Conservation (phyloP, 2,329 filamentous ascomycete genomes). For the Hypoxylon sp. region DNA sequence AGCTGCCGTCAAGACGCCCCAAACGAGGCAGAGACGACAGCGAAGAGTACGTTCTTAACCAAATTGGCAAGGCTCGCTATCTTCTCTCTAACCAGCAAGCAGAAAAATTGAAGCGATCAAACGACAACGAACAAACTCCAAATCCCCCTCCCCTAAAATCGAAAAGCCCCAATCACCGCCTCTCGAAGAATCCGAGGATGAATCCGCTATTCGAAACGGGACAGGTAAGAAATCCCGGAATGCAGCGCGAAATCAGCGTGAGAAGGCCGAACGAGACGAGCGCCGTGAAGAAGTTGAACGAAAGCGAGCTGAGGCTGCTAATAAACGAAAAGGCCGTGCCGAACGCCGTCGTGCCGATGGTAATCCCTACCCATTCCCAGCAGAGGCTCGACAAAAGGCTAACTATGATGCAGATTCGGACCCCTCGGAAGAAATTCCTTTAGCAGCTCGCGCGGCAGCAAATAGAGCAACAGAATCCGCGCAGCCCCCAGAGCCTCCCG, state of each 20-base stretch:
- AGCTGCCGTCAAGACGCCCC: slow-evolving; percentile 67
- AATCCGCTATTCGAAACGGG: slow-evolving; percentile 69
- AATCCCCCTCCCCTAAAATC: slow-evolving; percentile 69
- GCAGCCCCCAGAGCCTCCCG: slow-evolving; percentile 53
- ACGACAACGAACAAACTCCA: slow-evolving; percentile 83
- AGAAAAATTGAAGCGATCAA: slow-evolving; percentile 79
- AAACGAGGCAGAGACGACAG: slow-evolving; percentile 91
- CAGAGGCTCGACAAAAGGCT: slow-evolving; percentile 43
- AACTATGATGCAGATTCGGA: slow-evolving; percentile 69
- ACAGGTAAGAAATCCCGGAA: slow-evolving; percentile 68
- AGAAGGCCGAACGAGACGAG: slow-evolving; percentile 75
- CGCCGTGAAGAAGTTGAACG: slow-evolving; percentile 78
- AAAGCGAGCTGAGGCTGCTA: slow-evolving; percentile 76
- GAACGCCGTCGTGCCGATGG: slow-evolving; percentile 84
- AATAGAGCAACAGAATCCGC: slow-evolving; percentile 47
- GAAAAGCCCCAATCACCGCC: slow-evolving; percentile 57
- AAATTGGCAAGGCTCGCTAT: slow-evolving; percentile 11
- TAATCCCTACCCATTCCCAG: slow-evolving; percentile 50
- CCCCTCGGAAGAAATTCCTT: slow-evolving; percentile 71
- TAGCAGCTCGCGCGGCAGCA: slow-evolving; percentile 53
- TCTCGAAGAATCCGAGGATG: slow-evolving; percentile 74
- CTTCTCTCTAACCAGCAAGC: slow-evolving; percentile 40
- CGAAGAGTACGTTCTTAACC: slow-evolving; percentile 77
- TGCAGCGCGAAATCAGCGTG: slow-evolving; percentile 65
- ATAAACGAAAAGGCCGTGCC: slow-evolving; percentile 81